These are phyloP conservation scores for Penstemon newberryi DNA, from an alignment of 257 asterid genomes.

Conservation along the genomic window DNA sequence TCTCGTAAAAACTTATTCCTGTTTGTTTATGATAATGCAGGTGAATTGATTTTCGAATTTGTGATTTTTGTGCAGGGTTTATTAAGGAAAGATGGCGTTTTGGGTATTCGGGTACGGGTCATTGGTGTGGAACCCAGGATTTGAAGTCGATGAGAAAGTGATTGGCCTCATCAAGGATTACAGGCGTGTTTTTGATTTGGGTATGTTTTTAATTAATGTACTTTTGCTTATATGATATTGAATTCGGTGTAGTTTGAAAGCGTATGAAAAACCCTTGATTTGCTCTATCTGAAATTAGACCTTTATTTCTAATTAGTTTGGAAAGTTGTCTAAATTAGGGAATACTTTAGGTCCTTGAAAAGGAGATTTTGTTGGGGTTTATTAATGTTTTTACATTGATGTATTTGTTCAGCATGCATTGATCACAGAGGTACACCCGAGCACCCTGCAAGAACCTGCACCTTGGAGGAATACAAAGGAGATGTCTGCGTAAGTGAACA, in stretches of 20 bases:
- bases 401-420: slow-evolving; percentile 66
- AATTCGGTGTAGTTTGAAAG: no score
- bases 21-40: background rate
- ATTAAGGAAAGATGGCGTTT: slow-evolving; percentile 56
- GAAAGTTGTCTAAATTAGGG: no score
- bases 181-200: slow-evolving; percentile 85
- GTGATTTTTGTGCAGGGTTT: slow-evolving; percentile 25
- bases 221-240: background rate
- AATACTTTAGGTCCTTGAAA: no score
- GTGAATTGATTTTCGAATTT: background rate
- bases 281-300: no score
- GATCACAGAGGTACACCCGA: slow-evolving; percentile 97
- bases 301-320: no score
- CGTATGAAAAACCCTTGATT: no score
- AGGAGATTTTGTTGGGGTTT: background rate
- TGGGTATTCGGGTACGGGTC: slow-evolving; percentile 95
- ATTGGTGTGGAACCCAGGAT: slow-evolving; percentile 96
- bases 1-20: background rate
- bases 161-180: slow-evolving; percentile 83
- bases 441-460: slow-evolving; percentile 97
- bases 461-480: slow-evolving; percentile 72
- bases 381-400: background rate
- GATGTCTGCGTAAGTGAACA: slow-evolving; percentile 67
- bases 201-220: slow-evolving; percentile 35
- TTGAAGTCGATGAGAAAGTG: slow-evolving; percentile 76